Evolutionary conservation across 768 basidiomycete species (phyloP).

Genomic region (Piloderma croceum): DNA sequence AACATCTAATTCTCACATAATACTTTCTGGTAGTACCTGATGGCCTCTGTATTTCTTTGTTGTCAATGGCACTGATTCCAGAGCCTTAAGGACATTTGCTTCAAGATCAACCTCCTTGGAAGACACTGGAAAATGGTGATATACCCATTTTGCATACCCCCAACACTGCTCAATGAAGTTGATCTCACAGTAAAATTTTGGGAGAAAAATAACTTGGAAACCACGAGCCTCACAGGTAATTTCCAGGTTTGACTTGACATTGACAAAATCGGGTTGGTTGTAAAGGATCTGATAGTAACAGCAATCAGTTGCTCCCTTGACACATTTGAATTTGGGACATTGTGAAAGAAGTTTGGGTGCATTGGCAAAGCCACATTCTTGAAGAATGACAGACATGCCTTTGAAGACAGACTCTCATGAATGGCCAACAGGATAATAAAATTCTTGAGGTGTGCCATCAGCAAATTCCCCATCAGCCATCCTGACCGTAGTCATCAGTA

Average conservation of each 20-base stretch:
- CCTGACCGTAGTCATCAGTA: conserved; percentile 5
- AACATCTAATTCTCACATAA: too few relatives aligned
- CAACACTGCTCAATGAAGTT: conserved; percentile 30
- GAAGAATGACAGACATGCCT: conserved; percentile 27
- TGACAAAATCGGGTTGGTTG: conserved; percentile 30
- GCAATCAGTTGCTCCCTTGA: conserved; percentile 13
- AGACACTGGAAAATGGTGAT: conserved; percentile 11
- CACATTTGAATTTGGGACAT: conserved; percentile 13
- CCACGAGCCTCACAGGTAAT: conserved; percentile 7
- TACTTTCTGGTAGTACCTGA: too few relatives aligned
- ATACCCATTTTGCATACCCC: conserved; percentile 23
- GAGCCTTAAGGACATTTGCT: neutral
- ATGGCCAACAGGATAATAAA: conserved; percentile 20
- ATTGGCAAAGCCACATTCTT: conserved; percentile 17
- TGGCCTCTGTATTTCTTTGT: too few relatives aligned
- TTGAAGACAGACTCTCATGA: conserved; percentile 23
- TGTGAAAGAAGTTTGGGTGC: conserved; percentile 3
- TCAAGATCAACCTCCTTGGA: conserved; percentile 15
- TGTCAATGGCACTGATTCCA: conserved; percentile 4
- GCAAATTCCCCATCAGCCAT: conserved; percentile 17
- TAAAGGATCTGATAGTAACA: conserved; percentile 26
- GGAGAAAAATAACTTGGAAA: conserved; percentile 17
- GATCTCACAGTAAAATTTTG: conserved; percentile 26
- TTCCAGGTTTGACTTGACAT: conserved; percentile 12
- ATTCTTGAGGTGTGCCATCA: conserved; percentile 16